phyloP scores from a whole-genome alignment of 2,329 filamentous ascomycete genomes.

The Cladobotryum protrusum region DNA sequence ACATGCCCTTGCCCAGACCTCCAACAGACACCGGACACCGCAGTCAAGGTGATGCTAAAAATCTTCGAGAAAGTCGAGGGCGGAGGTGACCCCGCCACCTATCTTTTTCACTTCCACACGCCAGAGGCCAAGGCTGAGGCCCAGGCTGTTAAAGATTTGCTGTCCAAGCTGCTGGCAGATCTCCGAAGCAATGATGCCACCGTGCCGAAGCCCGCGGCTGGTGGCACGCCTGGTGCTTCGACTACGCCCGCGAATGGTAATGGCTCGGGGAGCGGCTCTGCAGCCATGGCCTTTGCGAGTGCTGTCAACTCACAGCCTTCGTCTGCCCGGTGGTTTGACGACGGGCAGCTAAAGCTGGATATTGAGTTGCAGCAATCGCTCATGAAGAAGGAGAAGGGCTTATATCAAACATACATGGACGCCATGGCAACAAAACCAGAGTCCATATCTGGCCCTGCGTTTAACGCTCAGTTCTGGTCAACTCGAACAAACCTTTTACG shows the following conservation, averaged over 20 bases:
- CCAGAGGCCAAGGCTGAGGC: conserved; percentile 74
- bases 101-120: conserved; percentile 88
- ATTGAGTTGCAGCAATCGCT: conserved; percentile 81
- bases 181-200: conserved; percentile 51
- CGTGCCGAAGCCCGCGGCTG: conserved; percentile 41
- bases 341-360: conserved; percentile 69
- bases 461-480: conserved; percentile 93
- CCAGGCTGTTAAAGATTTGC: conserved; percentile 72
- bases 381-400: conserved; percentile 67
- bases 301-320: conserved; percentile 53
- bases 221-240: conserved; percentile 20
- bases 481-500: conserved; percentile 79
- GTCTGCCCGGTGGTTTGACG: conserved; percentile 69
- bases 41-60: conserved; percentile 87
- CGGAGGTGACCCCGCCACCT: conserved; percentile 56
- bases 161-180: conserved; percentile 71
- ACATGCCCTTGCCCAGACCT: conserved; percentile 54
- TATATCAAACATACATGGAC: conserved; percentile 83
- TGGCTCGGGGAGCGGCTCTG: conserved; percentile 45
- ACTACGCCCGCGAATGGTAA: conserved; percentile 23
- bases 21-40: conserved; percentile 87
- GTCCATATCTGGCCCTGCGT: conserved; percentile 70
- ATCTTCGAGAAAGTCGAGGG: conserved; percentile 68
- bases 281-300: conserved; percentile 71
- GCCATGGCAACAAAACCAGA: conserved; percentile 78